phyloP scores from a whole-genome alignment of 345 rosid species.

The Pseudoturritis turrita region DNA sequence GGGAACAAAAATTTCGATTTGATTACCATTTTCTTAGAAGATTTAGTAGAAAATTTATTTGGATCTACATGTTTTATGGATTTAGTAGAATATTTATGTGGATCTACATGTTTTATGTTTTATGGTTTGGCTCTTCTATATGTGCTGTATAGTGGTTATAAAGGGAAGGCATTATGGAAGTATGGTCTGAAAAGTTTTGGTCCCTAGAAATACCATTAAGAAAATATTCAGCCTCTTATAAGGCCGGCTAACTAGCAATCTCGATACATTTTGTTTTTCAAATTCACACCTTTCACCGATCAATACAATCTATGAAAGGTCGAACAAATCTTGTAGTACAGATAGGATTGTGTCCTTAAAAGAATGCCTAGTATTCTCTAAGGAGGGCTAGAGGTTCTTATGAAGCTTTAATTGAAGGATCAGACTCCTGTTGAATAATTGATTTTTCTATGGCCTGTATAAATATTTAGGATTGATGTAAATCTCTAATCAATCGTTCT shows the following conservation, averaged over 20 bases:
- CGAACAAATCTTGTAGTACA: neutral
- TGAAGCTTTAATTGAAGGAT: neutral
- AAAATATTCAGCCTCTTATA: too few species aligned
- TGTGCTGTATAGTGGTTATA: neutral
- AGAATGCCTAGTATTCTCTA: neutral
- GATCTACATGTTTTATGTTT: neutral
- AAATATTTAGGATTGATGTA: neutral
- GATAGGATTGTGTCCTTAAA: neutral
- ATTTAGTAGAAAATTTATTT: neutral
- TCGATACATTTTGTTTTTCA: too few species aligned
- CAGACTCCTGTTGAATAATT: neutral
- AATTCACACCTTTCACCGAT: too few species aligned
- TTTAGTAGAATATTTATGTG: neutral
- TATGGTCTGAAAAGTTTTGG: neutral
- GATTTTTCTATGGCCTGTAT: neutral
- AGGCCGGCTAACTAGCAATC: too few species aligned
- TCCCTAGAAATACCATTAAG: neutral
- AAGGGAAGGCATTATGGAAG: neutral
- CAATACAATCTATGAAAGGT: neutral
- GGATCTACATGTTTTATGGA: neutral
- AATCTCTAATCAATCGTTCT: neutral
- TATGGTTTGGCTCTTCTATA: neutral
- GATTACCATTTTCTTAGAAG: neutral
- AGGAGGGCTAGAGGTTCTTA: neutral
- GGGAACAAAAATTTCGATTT: neutral